Evolutionary conservation across 495 filamentous ascomycete species (phyloP), one percentile per base, ranked within the genome.

Genomic region (Penicillium flavigenum): DNA sequence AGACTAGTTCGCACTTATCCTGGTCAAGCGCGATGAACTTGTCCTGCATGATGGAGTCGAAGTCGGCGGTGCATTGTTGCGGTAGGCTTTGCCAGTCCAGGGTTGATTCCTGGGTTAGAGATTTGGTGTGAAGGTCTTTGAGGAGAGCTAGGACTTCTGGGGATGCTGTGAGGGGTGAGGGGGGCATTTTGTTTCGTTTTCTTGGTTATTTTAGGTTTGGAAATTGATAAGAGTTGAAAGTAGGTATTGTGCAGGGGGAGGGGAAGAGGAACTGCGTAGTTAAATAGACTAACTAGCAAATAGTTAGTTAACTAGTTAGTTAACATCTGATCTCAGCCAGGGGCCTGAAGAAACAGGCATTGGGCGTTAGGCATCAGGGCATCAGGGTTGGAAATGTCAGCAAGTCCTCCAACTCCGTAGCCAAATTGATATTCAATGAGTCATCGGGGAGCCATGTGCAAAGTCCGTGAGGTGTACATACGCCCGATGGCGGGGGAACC

Each of bases 1-100:
- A 85, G 6, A 82, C 61, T 32, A 84, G 70, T 3, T 79, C 71
- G 57, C 73, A 79, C 59, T 85, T 85, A 59, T 84, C 79, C 10
- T 78, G 63, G 19, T 83, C 81, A 0, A 84, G 66, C 0, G 81
- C 81, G 52, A 84, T 76, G 63, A 84, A 83, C 60, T 83, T 80
- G 52, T 79, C 77, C 9, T 50, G 61, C 77, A 79, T 79, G 1
- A 74, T 57, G 8, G 64, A 48, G 53, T 78, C 70, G 42, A 74
- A 69, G 22, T 52, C 62, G 12, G 47, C 5, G 22, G 22, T 68
- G 17, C 53, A 52, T 59, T 55, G 61, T 8, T 31, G 19, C n/a
- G 61, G 58, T 0, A 63, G 56, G 12, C 45, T 46, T 16, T 32
- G 31, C 47, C 58, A 64, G 41, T 60, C 54, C n/a, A 74, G 22